Conservation (phyloP, 2,329 filamentous ascomycete species). For the Ciborinia camelliae region DNA sequence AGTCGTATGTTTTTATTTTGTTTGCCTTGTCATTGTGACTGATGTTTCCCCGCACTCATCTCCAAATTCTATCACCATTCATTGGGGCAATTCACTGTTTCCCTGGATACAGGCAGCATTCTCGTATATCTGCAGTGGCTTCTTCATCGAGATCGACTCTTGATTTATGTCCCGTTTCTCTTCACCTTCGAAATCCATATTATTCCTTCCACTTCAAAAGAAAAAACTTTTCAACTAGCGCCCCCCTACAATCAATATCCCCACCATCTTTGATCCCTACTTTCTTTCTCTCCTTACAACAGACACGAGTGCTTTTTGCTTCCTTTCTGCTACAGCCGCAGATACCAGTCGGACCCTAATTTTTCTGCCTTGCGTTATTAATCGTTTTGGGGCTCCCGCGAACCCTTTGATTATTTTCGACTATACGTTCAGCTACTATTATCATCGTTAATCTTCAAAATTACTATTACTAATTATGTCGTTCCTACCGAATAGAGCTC, state of each 20-base stretch:
- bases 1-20: not conserved
- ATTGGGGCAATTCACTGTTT: constrained; percentile 6
- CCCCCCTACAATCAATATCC: not conserved
- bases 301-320: not conserved
- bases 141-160: not conserved
- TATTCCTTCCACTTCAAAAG: not conserved
- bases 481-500: constrained; percentile 4
- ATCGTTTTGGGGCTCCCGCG: not conserved
- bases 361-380: not conserved
- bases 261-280: not conserved
- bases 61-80: not conserved
- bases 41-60: constrained; percentile 4
- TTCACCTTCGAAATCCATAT: constrained; percentile 9
- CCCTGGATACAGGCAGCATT: not conserved
- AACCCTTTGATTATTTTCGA: not conserved
- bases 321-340: not conserved
- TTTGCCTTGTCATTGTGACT: not conserved
- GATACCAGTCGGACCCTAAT: not conserved
- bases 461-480: constrained; percentile 14
- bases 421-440: constrained; percentile 3
- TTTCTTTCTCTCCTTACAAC: not conserved
- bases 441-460: constrained; percentile 2
- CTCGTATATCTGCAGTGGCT: not conserved
- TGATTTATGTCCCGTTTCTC: not conserved
- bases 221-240: constrained; percentile 11